phyloP scores from a whole-genome alignment of 169 alveolate genomes.

The Cryptosporidium felis region DNA sequence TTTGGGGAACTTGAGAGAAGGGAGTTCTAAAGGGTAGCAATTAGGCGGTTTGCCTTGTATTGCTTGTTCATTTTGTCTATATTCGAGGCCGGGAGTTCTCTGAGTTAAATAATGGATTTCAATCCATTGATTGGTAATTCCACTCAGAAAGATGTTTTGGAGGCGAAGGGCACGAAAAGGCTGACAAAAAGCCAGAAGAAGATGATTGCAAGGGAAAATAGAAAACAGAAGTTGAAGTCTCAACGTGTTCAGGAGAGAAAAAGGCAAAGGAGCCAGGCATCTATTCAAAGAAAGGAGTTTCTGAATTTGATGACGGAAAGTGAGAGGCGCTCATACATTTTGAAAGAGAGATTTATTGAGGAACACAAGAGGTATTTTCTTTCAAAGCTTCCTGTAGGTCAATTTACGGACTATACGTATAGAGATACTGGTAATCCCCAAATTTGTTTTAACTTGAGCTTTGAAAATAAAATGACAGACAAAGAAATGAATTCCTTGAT shows the following conservation, averaged over 20 bases:
- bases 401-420: constrained; percentile 25
- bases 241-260: constrained; percentile 48
- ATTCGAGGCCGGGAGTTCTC: no score
- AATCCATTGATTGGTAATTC: no score
- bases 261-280: constrained; percentile 43
- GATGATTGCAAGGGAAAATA: constrained; percentile 70
- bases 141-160: no score
- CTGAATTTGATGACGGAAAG: constrained; percentile 70
- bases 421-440: constrained; percentile 41
- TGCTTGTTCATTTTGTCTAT: no score
- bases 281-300: constrained; percentile 72
- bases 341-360: constrained; percentile 69
- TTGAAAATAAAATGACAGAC: constrained; percentile 75
- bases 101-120: no score
- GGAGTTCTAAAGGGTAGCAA: no score
- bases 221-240: constrained; percentile 39
- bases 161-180: not conserved
- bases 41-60: no score
- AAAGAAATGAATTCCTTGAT: constrained; percentile 76
- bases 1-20: no score
- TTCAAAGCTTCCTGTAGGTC: constrained; percentile 8
- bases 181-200: constrained; percentile 62
- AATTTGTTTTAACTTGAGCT: constrained; percentile 76
- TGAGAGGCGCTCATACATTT: constrained; percentile 72
- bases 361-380: constrained; percentile 43